Percentiles rank a stretch among this genome's conserved stretches.
Conservation (phyloP, 305 asterid genomes). For the Solanum chacoense region DNA sequence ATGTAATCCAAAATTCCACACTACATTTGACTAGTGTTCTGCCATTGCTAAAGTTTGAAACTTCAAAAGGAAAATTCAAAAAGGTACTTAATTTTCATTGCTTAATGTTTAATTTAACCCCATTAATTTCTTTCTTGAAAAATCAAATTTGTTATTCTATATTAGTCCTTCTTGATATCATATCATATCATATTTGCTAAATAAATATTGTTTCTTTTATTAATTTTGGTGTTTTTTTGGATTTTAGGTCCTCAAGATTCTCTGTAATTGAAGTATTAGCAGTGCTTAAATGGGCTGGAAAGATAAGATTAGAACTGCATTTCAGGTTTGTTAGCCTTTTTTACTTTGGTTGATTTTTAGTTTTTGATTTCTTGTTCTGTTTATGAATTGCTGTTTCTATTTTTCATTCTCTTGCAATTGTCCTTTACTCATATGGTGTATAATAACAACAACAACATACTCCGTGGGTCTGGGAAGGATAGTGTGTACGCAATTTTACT, state of each 20-base stretch:
- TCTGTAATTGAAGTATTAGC: background rate
- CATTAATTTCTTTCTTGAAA: background rate
- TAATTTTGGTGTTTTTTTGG: background rate
- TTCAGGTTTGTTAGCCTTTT: conserved; percentile 41
- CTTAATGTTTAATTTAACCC: background rate
- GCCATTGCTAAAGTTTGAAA: background rate
- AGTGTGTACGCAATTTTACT: background rate
- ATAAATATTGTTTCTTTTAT: background rate
- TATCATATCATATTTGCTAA: background rate
- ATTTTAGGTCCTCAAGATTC: background rate
- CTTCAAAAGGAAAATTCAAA: background rate
- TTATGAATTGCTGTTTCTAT: background rate
- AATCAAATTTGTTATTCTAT: background rate
- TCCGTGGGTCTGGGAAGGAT: background rate
- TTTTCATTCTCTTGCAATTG: background rate
- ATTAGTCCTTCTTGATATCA: background rate
- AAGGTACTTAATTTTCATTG: background rate
- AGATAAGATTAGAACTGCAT: conserved; percentile 26
- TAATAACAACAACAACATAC: background rate
- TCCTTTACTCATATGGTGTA: background rate
- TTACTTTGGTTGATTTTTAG: background rate
- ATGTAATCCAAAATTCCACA: background rate
- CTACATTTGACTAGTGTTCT: background rate
- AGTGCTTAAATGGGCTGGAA: conserved; percentile 36
- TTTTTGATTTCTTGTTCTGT: background rate